These are phyloP conservation scores for Phytophthora pistaciae DNA, from an alignment of 352 stramenopile species.

Conservation along the genomic window DNA sequence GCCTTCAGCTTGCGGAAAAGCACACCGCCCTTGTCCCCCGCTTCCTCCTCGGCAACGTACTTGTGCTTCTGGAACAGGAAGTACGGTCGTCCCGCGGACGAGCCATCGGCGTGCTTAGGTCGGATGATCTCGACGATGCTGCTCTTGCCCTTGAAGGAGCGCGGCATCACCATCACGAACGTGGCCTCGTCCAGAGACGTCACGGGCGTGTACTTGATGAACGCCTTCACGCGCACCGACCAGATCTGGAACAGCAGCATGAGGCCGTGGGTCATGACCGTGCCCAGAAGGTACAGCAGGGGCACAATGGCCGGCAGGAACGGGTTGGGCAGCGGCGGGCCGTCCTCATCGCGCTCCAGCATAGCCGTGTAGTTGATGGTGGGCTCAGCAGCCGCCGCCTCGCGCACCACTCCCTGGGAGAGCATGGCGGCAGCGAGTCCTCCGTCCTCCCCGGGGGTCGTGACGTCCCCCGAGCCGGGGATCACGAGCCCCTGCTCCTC, in stretches of 20 bases:
- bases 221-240: constrained; percentile 81
- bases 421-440: constrained; percentile 79
- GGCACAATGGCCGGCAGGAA: constrained; percentile 92
- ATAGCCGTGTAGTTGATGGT: constrained; percentile 72
- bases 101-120: constrained; percentile 40
- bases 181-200: constrained; percentile 64
- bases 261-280: constrained; percentile 85
- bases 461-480: constrained; percentile 32
- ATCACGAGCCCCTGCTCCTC: constrained; percentile 69
- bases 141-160: constrained; percentile 90
- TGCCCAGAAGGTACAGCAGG: constrained; percentile 85
- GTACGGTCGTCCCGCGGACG: constrained; percentile 56
- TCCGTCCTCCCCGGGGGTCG: constrained; percentile 33
- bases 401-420: constrained; percentile 71
- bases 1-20: constrained; percentile 85
- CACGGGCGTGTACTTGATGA: constrained; percentile 89
- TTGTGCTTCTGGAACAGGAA: constrained; percentile 93
- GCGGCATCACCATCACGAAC: constrained; percentile 85
- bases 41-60: constrained; percentile 77
- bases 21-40: constrained; percentile 65
- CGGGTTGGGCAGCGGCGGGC: constrained; percentile 86
- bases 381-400: constrained; percentile 39
- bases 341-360: constrained; percentile 62
- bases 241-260: constrained; percentile 92
- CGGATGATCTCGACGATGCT: constrained; percentile 79